Evolutionary conservation across 805 yeast genomes (phyloP), one percentile per base, ranked within the genome.

Genomic region (Starmera amethionina): DNA sequence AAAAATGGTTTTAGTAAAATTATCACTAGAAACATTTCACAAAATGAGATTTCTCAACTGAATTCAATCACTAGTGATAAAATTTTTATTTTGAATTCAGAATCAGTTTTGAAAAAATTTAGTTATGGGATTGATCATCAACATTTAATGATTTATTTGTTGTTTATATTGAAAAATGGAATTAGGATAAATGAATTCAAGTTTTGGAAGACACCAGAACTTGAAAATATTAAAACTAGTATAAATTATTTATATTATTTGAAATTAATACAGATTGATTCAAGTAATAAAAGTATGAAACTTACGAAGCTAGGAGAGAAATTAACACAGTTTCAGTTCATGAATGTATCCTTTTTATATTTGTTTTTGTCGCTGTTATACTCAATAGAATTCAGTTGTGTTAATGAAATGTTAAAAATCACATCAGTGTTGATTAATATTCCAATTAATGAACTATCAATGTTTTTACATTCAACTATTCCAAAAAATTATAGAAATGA

Each of bases 221-320:
- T 30, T 18, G 35, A 34, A 13, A 22, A n/a, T 4, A 4, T 40
- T 8, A 28, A 28, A 29, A 16, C 5, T 5, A 8, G 29, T 9
- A 16, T 40, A 1, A 40, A 34, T 27, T 27, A 30, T 30, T n/a
- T 35, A n/a, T n/a, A 37, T 8, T 40, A 37, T 37, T 12, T 40
- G 6, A 35, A 36, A 3, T 18, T 33, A 4, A 32, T 37, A 4
- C n/a, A 30, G 3, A 38, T 30, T 30, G 13, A n/a, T 2, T 15
- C n/a, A 7, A 30, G 22, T 30, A 29, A 36, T 15, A 10, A 29
- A 12, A 16, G 10, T 30, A 6, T 40, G 5, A 18, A 12, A 27
- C 12, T 37, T 4, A 37, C 38, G 2, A 38, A 25, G 1, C 5
- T 27, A 3, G 38, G 36, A 13, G 6, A 25, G 3, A n/a, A 8